phyloP scores from a whole-genome alignment of 805 yeast species.

The Cyberlindnera maclurae region DNA sequence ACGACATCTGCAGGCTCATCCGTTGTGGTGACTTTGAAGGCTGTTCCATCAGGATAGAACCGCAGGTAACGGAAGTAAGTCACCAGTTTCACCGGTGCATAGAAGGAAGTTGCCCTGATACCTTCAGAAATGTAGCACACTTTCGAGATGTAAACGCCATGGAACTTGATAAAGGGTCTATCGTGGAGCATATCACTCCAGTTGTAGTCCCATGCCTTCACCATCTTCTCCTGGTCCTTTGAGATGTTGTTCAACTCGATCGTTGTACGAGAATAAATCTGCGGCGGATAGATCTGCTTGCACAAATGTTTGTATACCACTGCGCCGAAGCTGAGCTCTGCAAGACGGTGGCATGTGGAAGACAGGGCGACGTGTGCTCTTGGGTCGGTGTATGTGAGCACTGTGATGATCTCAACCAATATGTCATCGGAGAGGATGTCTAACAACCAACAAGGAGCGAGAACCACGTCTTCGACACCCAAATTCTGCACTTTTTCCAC shows the following conservation, averaged over 20 bases:
- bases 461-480: neutral
- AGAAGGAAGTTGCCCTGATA: slow-evolving; percentile 56
- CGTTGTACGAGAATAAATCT: slow-evolving; percentile 41
- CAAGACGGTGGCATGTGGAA: slow-evolving; percentile 48
- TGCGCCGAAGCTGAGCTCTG: slow-evolving; percentile 50
- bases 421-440: slow-evolving; percentile 52
- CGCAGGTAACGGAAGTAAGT: slow-evolving; percentile 84
- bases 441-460: slow-evolving; percentile 34
- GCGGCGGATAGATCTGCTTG: slow-evolving; percentile 44
- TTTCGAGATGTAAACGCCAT: slow-evolving; percentile 81
- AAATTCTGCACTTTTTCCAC: slow-evolving; percentile 1
- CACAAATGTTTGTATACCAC: slow-evolving; percentile 46
- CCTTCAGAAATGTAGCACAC: slow-evolving; percentile 85
- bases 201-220: slow-evolving; percentile 34
- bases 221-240: slow-evolving; percentile 29
- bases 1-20: slow-evolving; percentile 67
- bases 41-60: slow-evolving; percentile 72
- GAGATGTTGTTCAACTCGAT: slow-evolving; percentile 31
- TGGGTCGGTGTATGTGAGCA: slow-evolving; percentile 41
- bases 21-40: slow-evolving; percentile 61
- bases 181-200: slow-evolving; percentile 32
- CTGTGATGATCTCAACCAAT: slow-evolving; percentile 41
- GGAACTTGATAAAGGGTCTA: slow-evolving; percentile 72
- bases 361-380: slow-evolving; percentile 62
- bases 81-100: slow-evolving; percentile 71